Evolutionary conservation across 768 basidiomycete genomes (phyloP).

Genomic region (Hortiboletus flavorubellus): DNA sequence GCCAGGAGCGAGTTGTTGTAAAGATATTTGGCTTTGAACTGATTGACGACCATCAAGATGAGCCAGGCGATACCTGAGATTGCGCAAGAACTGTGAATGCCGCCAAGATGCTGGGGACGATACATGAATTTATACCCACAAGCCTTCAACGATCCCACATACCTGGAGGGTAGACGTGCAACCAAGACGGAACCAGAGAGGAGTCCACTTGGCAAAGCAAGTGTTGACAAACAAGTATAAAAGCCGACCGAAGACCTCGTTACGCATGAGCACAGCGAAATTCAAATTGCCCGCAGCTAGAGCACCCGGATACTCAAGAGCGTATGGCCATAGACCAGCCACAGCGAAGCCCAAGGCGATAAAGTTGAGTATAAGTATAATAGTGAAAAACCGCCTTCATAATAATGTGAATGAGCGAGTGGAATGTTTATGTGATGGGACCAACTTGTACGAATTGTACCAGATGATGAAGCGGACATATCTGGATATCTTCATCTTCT

Average conservation of each 20-base stretch:
- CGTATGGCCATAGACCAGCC: conserved; percentile 65
- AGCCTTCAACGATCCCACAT: neutral
- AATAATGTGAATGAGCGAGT: conserved; percentile 4
- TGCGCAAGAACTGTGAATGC: conserved; percentile 76
- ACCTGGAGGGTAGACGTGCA: conserved; percentile 74
- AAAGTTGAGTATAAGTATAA: conserved; percentile 58
- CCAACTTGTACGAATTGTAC: conserved; percentile 78
- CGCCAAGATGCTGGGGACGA: conserved; percentile 61
- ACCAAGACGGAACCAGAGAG: conserved; percentile 65
- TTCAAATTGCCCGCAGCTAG: conserved; percentile 74
- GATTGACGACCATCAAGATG: conserved; percentile 56
- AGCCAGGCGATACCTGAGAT: conserved; percentile 70
- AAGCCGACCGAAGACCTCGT: conserved; percentile 78
- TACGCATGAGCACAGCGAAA: conserved; percentile 70
- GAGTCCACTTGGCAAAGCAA: conserved; percentile 80
- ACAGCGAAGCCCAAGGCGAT: conserved; percentile 58
- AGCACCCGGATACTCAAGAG: conserved; percentile 61
- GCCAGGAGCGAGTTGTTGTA: conserved; percentile 57
- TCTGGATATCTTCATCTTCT: conserved; percentile 55
- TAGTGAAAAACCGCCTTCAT: conserved; percentile 67
- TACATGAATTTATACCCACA: conserved; percentile 4
- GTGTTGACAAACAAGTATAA: conserved; percentile 71
- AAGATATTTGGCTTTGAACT: conserved; percentile 46
- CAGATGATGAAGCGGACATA: conserved; percentile 64
- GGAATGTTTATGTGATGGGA: neutral